Evolutionary conservation across 2,329 filamentous ascomycete species (phyloP).

Genomic region (Ophiosphaerella korrae): DNA sequence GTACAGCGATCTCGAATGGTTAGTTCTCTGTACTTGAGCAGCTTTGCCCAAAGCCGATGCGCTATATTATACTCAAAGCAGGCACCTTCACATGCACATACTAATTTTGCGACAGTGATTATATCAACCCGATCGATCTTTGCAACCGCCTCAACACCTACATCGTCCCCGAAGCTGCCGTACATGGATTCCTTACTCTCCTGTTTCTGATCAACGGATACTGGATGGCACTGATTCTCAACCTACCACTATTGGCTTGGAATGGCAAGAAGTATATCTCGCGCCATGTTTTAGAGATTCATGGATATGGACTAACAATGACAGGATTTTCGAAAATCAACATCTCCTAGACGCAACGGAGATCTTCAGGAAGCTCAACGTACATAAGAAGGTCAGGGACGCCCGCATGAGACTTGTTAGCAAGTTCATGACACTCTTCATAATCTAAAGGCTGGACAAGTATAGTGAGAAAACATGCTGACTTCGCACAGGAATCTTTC

Average conservation of each 20-base stretch:
- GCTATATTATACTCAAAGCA: background rate
- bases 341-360: slow-evolving; percentile 97
- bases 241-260: slow-evolving; percentile 88
- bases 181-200: slow-evolving; percentile 94
- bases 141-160: slow-evolving; percentile 99
- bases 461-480: background rate
- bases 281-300: background rate
- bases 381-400: slow-evolving; percentile 89
- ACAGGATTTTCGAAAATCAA: slow-evolving; percentile 93
- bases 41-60: background rate
- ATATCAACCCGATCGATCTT: slow-evolving; percentile 99
- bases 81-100: slow-evolving; percentile 19
- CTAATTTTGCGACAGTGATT: slow-evolving; percentile 71
- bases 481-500: slow-evolving; percentile 80
- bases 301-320: slow-evolving; percentile 40
- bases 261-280: slow-evolving; percentile 93
- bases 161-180: slow-evolving; percentile 97
- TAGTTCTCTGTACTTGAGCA: slow-evolving; percentile 51
- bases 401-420: background rate
- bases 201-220: slow-evolving; percentile 98
- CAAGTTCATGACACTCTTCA: background rate
- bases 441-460: background rate
- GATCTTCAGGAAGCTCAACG: slow-evolving; percentile 98
- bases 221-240: slow-evolving; percentile 91
- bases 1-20: slow-evolving; percentile 99